Evolutionary conservation across 2,329 filamentous ascomycete genomes (phyloP).

Genomic region (Diaporthe nobilis): DNA sequence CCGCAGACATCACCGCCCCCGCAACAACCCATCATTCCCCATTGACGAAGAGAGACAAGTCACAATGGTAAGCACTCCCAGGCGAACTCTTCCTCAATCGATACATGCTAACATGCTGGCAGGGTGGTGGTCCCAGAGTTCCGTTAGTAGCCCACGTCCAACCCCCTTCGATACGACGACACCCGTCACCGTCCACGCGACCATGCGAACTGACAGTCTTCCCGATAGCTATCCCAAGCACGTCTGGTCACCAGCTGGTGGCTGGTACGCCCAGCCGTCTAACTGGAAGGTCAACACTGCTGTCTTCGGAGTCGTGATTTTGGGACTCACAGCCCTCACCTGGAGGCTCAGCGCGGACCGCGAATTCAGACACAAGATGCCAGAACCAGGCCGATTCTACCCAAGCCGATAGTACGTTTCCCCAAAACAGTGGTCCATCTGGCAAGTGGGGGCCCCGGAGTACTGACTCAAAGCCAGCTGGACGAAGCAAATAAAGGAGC

Average conservation of each 20-base stretch:
- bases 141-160: conserved; percentile 60
- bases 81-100: not conserved
- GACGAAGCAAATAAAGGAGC: conserved; percentile 61
- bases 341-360: conserved; percentile 82
- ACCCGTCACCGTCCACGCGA: not conserved
- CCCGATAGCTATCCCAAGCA: conserved; percentile 91
- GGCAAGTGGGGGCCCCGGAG: not conserved
- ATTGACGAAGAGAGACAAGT: conserved; percentile 45
- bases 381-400: conserved; percentile 83
- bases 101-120: conserved; percentile 56
- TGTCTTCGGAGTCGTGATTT: conserved; percentile 56
- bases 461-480: conserved; percentile 51
- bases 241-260: conserved; percentile 98
- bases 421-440: no score
- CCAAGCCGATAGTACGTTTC: conserved; percentile 84
- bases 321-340: conserved; percentile 74
- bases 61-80: conserved; percentile 68
- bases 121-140: conserved; percentile 82
- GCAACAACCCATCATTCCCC: conserved; percentile 18
- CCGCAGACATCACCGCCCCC: conserved; percentile 6
- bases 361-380: conserved; percentile 83
- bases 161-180: not conserved
- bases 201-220: conserved; percentile 41
- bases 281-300: conserved; percentile 96
- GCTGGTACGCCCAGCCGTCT: conserved; percentile 94